These are phyloP conservation scores for Mycena crocata DNA, from an alignment of 768 basidiomycete genomes.

Conservation along the genomic window DNA sequence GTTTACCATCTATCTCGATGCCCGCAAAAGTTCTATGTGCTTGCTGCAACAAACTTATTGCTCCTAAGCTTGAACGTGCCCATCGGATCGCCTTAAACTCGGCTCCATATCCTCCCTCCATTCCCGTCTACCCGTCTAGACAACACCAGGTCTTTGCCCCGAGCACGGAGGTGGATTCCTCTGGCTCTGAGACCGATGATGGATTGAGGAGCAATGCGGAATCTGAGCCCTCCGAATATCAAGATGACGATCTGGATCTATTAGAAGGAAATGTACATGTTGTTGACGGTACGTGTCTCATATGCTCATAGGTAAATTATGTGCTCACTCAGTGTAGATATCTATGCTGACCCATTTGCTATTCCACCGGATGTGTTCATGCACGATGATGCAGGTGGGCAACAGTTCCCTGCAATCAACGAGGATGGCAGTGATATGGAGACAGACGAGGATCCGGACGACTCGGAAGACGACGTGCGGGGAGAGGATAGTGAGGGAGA, in stretches of 20 bases:
- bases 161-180: not conserved
- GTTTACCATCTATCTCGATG: too few species aligned
- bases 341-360: too few species aligned
- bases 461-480: not conserved
- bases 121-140: not conserved
- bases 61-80: not conserved
- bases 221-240: not conserved
- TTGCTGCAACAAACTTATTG: not conserved
- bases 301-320: too few species aligned
- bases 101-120: not conserved
- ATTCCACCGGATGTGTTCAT: too few species aligned
- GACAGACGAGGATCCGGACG: not conserved
- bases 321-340: not conserved
- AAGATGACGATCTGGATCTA: not conserved
- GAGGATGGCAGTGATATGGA: not conserved
- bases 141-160: not conserved
- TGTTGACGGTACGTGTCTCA: not conserved
- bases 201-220: not conserved
- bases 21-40: not conserved
- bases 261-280: not conserved
- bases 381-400: too few species aligned
- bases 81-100: not conserved
- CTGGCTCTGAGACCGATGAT: not conserved
- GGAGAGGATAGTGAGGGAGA: conserved; percentile 7
- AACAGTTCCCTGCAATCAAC: not conserved